A percentile compares a stretch with the other conserved stretches of the same genome.
These are phyloP conservation scores for Populus alba DNA, from an alignment of 345 rosid species.

Conservation along the genomic window DNA sequence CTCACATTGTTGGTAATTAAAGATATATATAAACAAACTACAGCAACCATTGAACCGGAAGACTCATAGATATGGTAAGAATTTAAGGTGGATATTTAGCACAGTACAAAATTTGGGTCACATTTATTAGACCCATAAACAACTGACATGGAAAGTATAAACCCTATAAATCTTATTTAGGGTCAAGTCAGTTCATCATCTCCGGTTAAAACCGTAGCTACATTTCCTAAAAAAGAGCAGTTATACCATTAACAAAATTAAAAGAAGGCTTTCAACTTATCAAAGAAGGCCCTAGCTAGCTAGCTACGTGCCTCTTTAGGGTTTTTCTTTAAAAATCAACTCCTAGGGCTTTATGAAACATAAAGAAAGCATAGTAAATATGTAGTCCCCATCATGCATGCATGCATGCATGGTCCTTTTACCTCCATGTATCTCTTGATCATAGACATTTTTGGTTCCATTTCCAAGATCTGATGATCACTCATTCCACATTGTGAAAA, in stretches of 20 bases:
- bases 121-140: conserved; percentile 11
- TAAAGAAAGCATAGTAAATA: background rate
- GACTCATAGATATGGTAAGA: background rate
- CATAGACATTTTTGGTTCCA: background rate
- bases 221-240: background rate
- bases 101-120: conserved; percentile 20
- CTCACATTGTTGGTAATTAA: background rate
- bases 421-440: background rate
- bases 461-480: conserved; percentile 13
- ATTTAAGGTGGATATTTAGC: background rate
- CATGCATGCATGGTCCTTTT: background rate
- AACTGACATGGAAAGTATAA: conserved; percentile 5
- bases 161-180: background rate
- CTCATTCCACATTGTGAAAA: conserved; percentile 91
- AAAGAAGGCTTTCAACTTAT: conserved; percentile 1
- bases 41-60: background rate
- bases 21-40: background rate
- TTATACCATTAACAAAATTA: background rate
- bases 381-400: background rate
- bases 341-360: background rate
- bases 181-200: background rate
- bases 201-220: background rate
- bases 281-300: background rate
- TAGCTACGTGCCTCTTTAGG: background rate
- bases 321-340: conserved; percentile 4